phyloP scores from a whole-genome alignment of 345 rosid genomes.

The Euphorbia tirucalli region DNA sequence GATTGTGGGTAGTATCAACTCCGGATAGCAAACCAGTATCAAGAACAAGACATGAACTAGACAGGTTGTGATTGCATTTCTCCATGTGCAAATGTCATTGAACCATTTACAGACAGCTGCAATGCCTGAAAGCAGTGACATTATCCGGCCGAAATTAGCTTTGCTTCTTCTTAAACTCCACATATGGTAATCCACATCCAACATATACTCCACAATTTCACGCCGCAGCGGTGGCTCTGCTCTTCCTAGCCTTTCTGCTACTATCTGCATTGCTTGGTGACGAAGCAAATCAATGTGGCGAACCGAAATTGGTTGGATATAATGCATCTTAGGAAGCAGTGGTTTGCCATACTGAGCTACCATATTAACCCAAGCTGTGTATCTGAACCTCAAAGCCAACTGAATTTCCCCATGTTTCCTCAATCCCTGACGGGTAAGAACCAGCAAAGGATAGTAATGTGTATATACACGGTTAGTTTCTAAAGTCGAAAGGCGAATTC shows the following conservation, averaged over 20 bases:
- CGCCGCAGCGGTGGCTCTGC: conserved; percentile 34
- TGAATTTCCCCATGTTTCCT: conserved; percentile 35
- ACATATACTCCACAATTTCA: conserved; percentile 31
- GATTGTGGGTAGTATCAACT: conserved; percentile 27
- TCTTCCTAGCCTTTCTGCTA: conserved; percentile 26
- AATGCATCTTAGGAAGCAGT: conserved; percentile 37
- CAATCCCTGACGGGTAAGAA: conserved; percentile 20
- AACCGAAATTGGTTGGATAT: conserved; percentile 30
- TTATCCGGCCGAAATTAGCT: conserved; percentile 31
- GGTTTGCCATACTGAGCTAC: conserved; percentile 28
- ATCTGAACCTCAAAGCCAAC: conserved; percentile 31
- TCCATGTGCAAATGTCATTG: conserved; percentile 32
- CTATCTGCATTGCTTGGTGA: conserved; percentile 34
- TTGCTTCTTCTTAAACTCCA: conserved; percentile 35
- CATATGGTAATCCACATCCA: conserved; percentile 31
- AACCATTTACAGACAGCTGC: conserved; percentile 30
- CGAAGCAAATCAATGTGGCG: conserved; percentile 27
- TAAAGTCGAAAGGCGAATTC: conserved; percentile 32
- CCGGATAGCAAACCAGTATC: conserved; percentile 36
- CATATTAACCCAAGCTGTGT: conserved; percentile 35
- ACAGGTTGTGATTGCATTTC: conserved; percentile 32
- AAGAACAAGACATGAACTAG: conserved; percentile 30
- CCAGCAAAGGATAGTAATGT: conserved; percentile 29
- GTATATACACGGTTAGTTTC: conserved; percentile 27
- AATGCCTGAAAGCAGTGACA: conserved; percentile 23